A percentile compares a stretch with the other conserved stretches of the same genome.
Evolutionary conservation across 495 filamentous ascomycete species (phyloP).

Genomic region (Neurospora tetrasperma): DNA sequence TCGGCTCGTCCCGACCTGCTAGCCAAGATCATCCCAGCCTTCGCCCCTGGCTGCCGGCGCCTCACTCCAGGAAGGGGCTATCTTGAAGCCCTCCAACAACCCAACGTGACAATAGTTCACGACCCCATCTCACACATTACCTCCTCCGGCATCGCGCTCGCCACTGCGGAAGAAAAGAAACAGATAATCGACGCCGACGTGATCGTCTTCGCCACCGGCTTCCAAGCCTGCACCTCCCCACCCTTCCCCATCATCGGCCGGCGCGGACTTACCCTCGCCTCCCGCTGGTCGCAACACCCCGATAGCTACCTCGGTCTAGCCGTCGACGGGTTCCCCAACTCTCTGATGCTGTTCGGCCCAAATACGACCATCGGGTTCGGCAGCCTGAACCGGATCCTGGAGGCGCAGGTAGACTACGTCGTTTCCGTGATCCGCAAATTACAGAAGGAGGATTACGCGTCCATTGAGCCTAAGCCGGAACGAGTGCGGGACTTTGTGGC

Average conservation of each 20-base stretch:
- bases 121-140: conserved; percentile 45
- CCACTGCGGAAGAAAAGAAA: conserved; percentile 28
- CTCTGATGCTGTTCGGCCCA: conserved; percentile 51
- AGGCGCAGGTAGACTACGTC: conserved; percentile 51
- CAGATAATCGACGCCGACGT: conserved; percentile 29
- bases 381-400: conserved; percentile 43
- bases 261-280: conserved; percentile 35
- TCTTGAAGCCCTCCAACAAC: conserved; percentile 52
- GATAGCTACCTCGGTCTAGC: conserved; percentile 55
- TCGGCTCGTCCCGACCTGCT: conserved; percentile 26
- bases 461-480: conserved; percentile 40
- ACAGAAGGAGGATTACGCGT: conserved; percentile 55
- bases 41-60: conserved; percentile 59
- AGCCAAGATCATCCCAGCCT: conserved; percentile 41
- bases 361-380: conserved; percentile 49
- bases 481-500: conserved; percentile 51
- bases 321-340: conserved; percentile 57
- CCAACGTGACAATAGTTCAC: conserved; percentile 52
- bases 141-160: conserved; percentile 29
- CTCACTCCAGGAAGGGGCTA: conserved; percentile 63
- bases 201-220: conserved; percentile 60
- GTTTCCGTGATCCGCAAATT: conserved; percentile 55
- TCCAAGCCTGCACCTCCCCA: conserved; percentile 46
- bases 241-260: conserved; percentile 50
- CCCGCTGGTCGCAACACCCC: conserved; percentile 41